A percentile compares a stretch with the other conserved stretches of the same genome.
phyloP scores from a whole-genome alignment of 2,329 filamentous ascomycete genomes.

The Stachybotrys chartarum region DNA sequence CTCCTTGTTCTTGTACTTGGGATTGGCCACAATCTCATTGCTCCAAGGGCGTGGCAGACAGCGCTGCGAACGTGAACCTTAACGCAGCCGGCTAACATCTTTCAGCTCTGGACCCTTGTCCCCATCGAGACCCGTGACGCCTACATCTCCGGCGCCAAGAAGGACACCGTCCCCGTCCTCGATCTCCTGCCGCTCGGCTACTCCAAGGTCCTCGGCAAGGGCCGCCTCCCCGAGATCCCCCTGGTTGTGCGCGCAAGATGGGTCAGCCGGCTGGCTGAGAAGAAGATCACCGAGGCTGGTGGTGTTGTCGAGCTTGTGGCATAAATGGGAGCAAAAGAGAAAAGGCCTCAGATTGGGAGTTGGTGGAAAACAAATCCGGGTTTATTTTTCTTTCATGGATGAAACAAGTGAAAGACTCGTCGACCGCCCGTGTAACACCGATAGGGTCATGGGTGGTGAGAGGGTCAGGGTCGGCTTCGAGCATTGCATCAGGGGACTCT shows the following conservation, averaged over 20 bases:
- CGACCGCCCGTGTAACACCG: neutral
- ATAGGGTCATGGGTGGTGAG: slow-evolving; percentile 8
- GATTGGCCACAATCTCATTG: too few species aligned
- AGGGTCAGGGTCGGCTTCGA: slow-evolving; percentile 28
- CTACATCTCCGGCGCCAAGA: slow-evolving; percentile 74
- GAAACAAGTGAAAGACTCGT: slow-evolving; percentile 6
- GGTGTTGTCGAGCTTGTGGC: slow-evolving; percentile 94
- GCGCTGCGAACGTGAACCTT: too few species aligned
- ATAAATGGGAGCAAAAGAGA: slow-evolving; percentile 34
- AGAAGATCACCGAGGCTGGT: slow-evolving; percentile 98
- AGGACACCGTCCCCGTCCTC: slow-evolving; percentile 92
- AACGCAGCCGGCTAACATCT: slow-evolving; percentile 15
- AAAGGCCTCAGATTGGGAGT: slow-evolving; percentile 1
- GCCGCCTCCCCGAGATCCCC: slow-evolving; percentile 86
- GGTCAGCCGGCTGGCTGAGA: slow-evolving; percentile 92
- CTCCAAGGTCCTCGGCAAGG: slow-evolving; percentile 98
- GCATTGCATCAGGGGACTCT: slow-evolving; percentile 34
- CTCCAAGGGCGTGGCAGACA: too few species aligned
- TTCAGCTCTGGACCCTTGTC: slow-evolving; percentile 88
- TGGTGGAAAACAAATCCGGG: neutral
- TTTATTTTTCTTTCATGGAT: slow-evolving; percentile 15
- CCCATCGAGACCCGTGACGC: slow-evolving; percentile 87
- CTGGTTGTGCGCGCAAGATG: slow-evolving; percentile 92
- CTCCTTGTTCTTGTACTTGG: too few species aligned
- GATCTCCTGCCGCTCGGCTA: slow-evolving; percentile 96